Percentiles rank a stretch among this genome's conserved stretches.
Conservation (phyloP, 2,329 filamentous ascomycete species). For the Seiridium cupressi region DNA sequence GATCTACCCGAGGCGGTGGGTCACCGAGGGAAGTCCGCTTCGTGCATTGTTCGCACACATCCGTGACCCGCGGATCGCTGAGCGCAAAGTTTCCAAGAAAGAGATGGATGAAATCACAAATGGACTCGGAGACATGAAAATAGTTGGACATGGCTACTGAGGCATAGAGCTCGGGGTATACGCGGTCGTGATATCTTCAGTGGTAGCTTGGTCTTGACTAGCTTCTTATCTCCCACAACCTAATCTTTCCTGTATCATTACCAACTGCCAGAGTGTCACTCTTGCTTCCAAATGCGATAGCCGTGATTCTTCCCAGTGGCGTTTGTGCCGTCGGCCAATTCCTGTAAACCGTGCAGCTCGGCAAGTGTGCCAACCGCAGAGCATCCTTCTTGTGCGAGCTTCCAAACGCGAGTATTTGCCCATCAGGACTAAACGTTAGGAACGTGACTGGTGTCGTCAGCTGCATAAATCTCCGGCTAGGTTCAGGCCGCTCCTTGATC, state of each 20-base stretch:
- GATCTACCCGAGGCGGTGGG: slow-evolving; percentile 44
- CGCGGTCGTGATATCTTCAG: neutral
- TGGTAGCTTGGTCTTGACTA: slow-evolving; percentile 34
- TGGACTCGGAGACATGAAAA: neutral
- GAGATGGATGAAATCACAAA: neutral
- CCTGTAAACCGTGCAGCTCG: slow-evolving; percentile 88
- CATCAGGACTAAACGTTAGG: slow-evolving; percentile 81
- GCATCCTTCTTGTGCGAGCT: slow-evolving; percentile 88
- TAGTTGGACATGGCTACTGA: neutral
- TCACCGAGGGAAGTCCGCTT: slow-evolving; percentile 38
- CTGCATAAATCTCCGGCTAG: slow-evolving; percentile 75
- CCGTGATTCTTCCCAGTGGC: slow-evolving; percentile 78
- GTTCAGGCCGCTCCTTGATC: slow-evolving; percentile 68
- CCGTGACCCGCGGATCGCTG: slow-evolving; percentile 4
- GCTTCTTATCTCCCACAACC: slow-evolving; percentile 82
- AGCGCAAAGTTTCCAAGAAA: neutral
- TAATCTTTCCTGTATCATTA: slow-evolving; percentile 85
- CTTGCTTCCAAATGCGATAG: slow-evolving; percentile 64
- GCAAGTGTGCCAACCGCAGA: slow-evolving; percentile 82
- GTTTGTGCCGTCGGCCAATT: slow-evolving; percentile 97
- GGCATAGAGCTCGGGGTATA: neutral
- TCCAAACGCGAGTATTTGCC: slow-evolving; percentile 83
- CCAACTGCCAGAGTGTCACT: slow-evolving; percentile 77
- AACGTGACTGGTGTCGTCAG: slow-evolving; percentile 82
- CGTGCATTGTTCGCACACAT: slow-evolving; percentile 34